phyloP scores from a whole-genome alignment of 306 rosid species.

The Rosa multiflora region DNA sequence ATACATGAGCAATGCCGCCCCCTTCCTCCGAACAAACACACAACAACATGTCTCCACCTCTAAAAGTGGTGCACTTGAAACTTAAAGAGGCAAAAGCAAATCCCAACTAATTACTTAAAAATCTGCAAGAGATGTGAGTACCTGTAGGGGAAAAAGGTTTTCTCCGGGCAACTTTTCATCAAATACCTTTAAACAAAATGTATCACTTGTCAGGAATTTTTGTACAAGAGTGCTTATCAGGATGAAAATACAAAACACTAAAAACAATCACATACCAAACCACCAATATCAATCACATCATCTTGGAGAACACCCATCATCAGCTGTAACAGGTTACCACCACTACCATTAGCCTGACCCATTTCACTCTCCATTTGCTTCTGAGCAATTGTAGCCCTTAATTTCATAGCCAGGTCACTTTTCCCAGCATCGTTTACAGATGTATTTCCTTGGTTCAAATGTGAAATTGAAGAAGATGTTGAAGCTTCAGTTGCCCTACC shows the following conservation, averaged over 20 bases:
- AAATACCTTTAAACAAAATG: slow-evolving; percentile 60
- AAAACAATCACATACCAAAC: slow-evolving; percentile 62
- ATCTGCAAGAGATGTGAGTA: slow-evolving; percentile 26
- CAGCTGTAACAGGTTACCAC: slow-evolving; percentile 78
- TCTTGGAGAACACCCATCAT: slow-evolving; percentile 89
- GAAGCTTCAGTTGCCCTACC: slow-evolving; percentile 73
- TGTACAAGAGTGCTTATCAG: neutral
- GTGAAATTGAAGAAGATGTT: slow-evolving; percentile 69
- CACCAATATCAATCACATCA: slow-evolving; percentile 88
- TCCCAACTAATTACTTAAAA: neutral
- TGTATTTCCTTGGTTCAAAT: slow-evolving; percentile 48
- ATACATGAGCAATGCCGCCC: neutral
- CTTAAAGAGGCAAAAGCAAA: neutral
- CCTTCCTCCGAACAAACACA: no score
- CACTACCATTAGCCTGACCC: slow-evolving; percentile 73
- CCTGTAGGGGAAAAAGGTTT: slow-evolving; percentile 88
- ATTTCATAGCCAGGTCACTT: slow-evolving; percentile 87
- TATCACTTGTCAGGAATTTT: neutral
- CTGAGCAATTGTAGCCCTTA: slow-evolving; percentile 93
- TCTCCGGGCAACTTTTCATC: slow-evolving; percentile 94
- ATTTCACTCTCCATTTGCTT: slow-evolving; percentile 86
- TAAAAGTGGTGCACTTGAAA: neutral
- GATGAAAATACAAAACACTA: slow-evolving; percentile 4
- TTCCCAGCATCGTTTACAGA: slow-evolving; percentile 60
- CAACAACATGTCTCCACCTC: neutral